phyloP scores from a whole-genome alignment of 805 yeast genomes.

The Wickerhamomyces bovis region DNA sequence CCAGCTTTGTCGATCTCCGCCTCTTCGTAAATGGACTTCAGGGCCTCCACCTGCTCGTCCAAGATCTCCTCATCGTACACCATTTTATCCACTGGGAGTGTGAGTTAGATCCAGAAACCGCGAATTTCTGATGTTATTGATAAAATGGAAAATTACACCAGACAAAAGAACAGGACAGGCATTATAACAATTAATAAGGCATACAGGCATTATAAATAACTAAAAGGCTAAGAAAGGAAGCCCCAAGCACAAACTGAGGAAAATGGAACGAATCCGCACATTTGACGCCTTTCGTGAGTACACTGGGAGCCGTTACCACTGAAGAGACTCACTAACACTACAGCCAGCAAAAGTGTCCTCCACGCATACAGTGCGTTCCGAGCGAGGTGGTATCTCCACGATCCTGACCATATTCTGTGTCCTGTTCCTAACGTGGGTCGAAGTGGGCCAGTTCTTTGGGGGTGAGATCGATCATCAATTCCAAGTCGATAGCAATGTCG shows the following conservation, averaged over 20 bases:
- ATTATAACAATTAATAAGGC: no score
- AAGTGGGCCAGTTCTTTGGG: conserved; percentile 77
- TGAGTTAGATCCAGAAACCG: no score
- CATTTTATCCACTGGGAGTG: background rate
- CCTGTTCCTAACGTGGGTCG: conserved; percentile 72
- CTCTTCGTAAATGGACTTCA: conserved; percentile 31
- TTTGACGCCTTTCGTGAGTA: conserved; percentile 70
- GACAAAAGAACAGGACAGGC: background rate
- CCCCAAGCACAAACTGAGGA: background rate
- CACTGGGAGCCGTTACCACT: background rate
- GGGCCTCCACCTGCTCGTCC: conserved; percentile 35
- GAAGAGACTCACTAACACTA: conserved; percentile 3
- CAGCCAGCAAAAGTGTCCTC: conserved; percentile 56
- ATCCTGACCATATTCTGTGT: conserved; percentile 55
- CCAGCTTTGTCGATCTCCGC: background rate
- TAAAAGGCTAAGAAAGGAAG: no score
- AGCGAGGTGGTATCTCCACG: conserved; percentile 73
- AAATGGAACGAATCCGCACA: conserved; percentile 31
- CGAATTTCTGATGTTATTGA: background rate
- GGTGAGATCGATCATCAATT: conserved; percentile 78
- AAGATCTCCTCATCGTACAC: conserved; percentile 4
- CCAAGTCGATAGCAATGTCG: conserved; percentile 57
- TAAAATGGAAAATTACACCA: background rate
- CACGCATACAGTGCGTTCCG: conserved; percentile 66
- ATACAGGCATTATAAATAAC: no score